Evolutionary conservation across 2,329 filamentous ascomycete species (phyloP).

Genomic region (Anisogramma anomala): DNA sequence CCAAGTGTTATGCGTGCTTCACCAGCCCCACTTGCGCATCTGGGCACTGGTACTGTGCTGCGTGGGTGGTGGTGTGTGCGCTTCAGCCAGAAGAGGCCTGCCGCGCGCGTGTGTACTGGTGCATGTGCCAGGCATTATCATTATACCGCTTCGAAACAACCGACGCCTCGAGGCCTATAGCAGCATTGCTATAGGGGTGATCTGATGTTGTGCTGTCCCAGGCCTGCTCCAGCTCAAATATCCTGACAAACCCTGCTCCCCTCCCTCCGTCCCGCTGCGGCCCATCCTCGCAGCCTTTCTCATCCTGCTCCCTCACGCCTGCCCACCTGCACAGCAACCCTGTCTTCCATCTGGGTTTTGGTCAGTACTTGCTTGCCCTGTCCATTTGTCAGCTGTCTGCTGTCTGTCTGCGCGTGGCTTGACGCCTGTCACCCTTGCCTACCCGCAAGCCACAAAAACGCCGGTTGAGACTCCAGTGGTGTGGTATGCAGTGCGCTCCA

Average conservation of each 20-base stretch:
- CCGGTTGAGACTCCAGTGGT: too few species aligned
- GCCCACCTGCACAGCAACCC: slow-evolving; percentile 1
- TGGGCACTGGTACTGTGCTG: not conserved
- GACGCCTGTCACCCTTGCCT: not conserved
- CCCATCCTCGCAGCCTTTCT: slow-evolving; percentile 12
- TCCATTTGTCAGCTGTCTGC: not conserved
- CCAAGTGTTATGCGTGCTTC: slow-evolving; percentile 3
- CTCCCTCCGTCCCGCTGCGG: slow-evolving; percentile 8
- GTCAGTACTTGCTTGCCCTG: slow-evolving; percentile 12
- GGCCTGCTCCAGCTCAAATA: slow-evolving; percentile 15
- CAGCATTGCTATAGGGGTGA: slow-evolving; percentile 12
- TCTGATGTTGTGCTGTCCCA: slow-evolving; percentile 11
- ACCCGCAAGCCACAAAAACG: not conserved
- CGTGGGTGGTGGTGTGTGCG: not conserved
- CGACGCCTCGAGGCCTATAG: slow-evolving; percentile 14
- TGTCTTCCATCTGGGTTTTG: slow-evolving; percentile 6
- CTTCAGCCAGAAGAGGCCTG: not conserved
- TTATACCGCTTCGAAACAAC: slow-evolving; percentile 13
- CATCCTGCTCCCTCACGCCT: slow-evolving; percentile 7
- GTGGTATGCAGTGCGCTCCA: not conserved
- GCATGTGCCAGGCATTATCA: slow-evolving; percentile 5
- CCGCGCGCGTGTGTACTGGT: not conserved
- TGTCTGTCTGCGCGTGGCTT: not conserved
- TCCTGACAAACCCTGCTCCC: slow-evolving; percentile 14
- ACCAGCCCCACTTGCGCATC: slow-evolving; percentile 1